These are phyloP conservation scores for Fusarium albosuccineum DNA, from an alignment of 2,329 filamentous ascomycete species.

Conservation along the genomic window DNA sequence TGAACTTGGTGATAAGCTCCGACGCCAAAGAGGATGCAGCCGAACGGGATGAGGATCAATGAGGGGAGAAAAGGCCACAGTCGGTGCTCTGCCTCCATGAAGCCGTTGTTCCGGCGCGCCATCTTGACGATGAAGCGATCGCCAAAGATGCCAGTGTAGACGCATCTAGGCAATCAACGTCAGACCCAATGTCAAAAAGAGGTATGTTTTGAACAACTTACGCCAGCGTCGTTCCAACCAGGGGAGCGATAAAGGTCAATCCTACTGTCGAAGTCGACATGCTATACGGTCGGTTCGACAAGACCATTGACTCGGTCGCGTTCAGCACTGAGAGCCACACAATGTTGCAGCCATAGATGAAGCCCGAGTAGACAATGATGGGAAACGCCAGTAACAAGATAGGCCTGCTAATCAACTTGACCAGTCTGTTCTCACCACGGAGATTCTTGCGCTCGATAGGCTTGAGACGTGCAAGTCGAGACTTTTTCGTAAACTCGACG, in stretches of 20 bases:
- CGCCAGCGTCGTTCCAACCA: constrained; percentile 1
- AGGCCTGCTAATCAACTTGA: not conserved
- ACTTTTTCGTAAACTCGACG: not conserved
- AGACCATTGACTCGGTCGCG: not conserved
- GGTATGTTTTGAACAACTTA: not conserved
- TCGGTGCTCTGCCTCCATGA: constrained; percentile 15
- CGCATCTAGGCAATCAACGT: not conserved
- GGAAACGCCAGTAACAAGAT: not conserved
- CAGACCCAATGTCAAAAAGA: not conserved
- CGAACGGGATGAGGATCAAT: not conserved
- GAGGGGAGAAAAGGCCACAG: constrained; percentile 18
- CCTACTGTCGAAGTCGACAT: not conserved
- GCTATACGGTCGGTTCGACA: not conserved
- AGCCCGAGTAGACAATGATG: not conserved
- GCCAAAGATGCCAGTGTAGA: not conserved
- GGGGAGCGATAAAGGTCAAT: constrained; percentile 2
- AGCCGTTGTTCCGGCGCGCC: constrained; percentile 6
- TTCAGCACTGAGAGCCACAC: not conserved
- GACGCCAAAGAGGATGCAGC: not conserved
- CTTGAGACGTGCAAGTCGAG: not conserved
- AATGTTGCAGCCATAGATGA: constrained; percentile 1
- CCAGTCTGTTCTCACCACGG: not conserved
- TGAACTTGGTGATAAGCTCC: not conserved
- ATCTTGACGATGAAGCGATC: constrained; percentile 13
- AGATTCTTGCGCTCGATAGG: not conserved